Evolutionary conservation across 23 red algal genomes (phyloP), one percentile per base, ranked within the genome.

Genomic region (Chondrus crispus): DNA sequence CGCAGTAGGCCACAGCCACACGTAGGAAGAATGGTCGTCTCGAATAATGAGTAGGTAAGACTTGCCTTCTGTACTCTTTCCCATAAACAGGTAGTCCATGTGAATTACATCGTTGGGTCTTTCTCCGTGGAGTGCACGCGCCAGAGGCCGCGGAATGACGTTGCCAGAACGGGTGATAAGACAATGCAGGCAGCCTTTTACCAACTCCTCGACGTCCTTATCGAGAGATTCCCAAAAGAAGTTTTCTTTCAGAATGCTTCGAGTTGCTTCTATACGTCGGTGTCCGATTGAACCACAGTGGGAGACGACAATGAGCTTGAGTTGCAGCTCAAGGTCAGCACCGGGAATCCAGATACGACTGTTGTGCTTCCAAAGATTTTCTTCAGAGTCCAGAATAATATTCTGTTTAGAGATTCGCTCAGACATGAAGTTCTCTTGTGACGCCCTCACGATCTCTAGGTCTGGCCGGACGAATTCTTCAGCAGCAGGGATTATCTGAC

Each of bases 251-350:
- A 76, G 18, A 3, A 90, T 62, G 40, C 57, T 80, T 30, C 49
- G 47, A 10, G 86, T 90, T 3, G 86, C 46, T 4, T 78, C 47
- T 38, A 14, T 42, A 0, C 86, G 69, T 46, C 86, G n/a, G 46
- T 90, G 86, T 43, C 86, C 86, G 9, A 4, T 26, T 10, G 51
- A 41, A 37, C 70, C 68, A 80, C 70, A 79, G 40, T 90, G 86
- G 2, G 86, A 30, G 1, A 47, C 14, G 32, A 90, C 42, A 36
- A 90, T 5, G 3, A 90, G 13, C 39, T 1, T 42, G 35, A 80
- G 48, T 30, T 90, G 13, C 19, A 90, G 35, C 3, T 62, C 49
- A 16, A 9, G 9, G 20, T 74, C 36, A 45, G 46, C 49, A 0
- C 26, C 33, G 18, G 66, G 66, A 16, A 72, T 72, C 66, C 66